Base-by-base conservation (phyloP, 306 rosid species). In the Rosa persica region DNA sequence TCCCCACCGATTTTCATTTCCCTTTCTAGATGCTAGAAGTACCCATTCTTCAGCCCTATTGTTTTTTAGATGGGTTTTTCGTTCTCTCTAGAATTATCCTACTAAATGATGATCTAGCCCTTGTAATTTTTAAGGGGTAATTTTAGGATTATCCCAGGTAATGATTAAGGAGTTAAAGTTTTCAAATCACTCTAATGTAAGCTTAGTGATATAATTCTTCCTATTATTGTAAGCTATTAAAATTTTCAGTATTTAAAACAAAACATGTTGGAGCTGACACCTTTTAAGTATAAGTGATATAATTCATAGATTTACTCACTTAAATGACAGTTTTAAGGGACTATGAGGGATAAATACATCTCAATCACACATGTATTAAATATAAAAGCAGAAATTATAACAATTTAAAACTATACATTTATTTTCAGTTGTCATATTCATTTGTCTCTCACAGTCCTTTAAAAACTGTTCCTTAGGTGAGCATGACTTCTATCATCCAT, bases 1-100 rank as follows among this genome's bases (percentile, higher is more conserved):
- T 80, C 81, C 22, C 54, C 74, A 55, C 58, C 36, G n/a, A n/a
- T 44, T 68, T n/a, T 22, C 38, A 22, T 20, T 68, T 46, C 46
- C 4, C 66, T 79, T 72, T 79, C 72, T n/a, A 80, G 12, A 66
- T 38, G 70, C 23, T 38, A 66, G 17, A 16, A 66, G 46, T 38
- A 66, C 25, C 12, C 9, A 66, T 36, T 36, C 72, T 9, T 34
- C 61, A 48, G 23, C 58, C 69, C 49, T 70, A 52, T 58, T 38
- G 67, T 75, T 81, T 66, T 42, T 16, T 6, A 69, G n/a, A 58
- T 17, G 71, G 84, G 77, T 65, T 34, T 74, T 55, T 64, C 76
- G 36, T 38, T 47, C 23, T 34, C 47, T 52, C 20, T 54, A 39
- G 55, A 57, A 12, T 46, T 40, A 8, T 30, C 52, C 30, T 57